Evolutionary conservation across 2,329 filamentous ascomycete genomes (phyloP).

Genomic region (Coleophoma cylindrospora): DNA sequence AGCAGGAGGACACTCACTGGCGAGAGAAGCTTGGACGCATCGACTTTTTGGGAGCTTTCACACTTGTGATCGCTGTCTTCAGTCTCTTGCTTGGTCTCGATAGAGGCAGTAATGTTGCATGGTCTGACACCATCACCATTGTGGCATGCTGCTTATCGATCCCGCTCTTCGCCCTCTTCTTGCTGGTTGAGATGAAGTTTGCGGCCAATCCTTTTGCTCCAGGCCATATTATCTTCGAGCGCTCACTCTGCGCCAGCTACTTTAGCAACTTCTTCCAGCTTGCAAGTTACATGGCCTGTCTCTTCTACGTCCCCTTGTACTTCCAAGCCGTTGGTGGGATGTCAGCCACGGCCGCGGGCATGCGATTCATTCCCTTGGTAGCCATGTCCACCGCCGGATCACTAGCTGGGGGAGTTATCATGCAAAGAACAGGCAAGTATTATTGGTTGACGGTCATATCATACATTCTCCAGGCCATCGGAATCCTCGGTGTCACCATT

Average conservation of each 20-base stretch:
- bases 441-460: constrained; percentile 61
- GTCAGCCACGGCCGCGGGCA: constrained; percentile 57
- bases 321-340: constrained; percentile 68
- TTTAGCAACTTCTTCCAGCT: constrained; percentile 69
- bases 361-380: constrained; percentile 64
- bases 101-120: constrained; percentile 66
- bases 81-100: constrained; percentile 66
- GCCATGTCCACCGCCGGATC: constrained; percentile 57
- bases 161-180: constrained; percentile 59
- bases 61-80: constrained; percentile 61
- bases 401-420: constrained; percentile 58
- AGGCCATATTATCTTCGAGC: constrained; percentile 65
- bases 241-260: constrained; percentile 62
- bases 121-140: constrained; percentile 55
- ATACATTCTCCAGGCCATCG: constrained; percentile 48
- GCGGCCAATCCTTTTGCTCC: constrained; percentile 72
- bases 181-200: constrained; percentile 62
- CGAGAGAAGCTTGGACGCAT: constrained; percentile 59
- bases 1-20: constrained; percentile 55
- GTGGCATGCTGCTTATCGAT: constrained; percentile 49
- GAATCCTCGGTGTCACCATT: constrained; percentile 50
- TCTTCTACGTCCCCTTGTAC: constrained; percentile 66
- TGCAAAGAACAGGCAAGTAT: constrained; percentile 67
- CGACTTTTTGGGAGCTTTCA: constrained; percentile 67
- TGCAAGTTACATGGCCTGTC: constrained; percentile 47